Conservation (phyloP, 768 basidiomycete species). For the Leccinum barrowsii region DNA sequence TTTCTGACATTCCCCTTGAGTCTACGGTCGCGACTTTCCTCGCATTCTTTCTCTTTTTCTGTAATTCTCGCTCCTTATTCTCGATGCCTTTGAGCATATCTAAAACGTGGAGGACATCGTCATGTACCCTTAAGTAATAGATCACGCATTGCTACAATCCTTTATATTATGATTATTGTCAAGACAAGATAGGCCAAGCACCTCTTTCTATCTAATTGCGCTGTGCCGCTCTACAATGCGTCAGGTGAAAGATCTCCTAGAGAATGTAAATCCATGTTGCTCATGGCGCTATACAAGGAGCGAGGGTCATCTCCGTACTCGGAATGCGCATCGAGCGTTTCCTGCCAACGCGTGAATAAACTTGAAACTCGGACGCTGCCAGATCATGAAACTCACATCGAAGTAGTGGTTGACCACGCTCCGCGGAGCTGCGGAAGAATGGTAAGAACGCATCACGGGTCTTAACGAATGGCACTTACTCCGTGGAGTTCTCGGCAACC, state of each 20-base stretch:
- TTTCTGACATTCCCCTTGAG: constrained; percentile 18
- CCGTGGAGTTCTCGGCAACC: constrained; percentile 90
- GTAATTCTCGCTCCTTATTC: constrained; percentile 13
- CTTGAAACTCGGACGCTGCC: neutral
- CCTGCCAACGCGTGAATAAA: constrained; percentile 39
- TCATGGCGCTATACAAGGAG: constrained; percentile 60
- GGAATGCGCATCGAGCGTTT: constrained; percentile 68
- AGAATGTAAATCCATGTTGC: constrained; percentile 50
- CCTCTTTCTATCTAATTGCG: neutral
- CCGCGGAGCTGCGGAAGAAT: constrained; percentile 62
- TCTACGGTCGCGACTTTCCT: neutral
- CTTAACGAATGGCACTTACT: constrained; percentile 50
- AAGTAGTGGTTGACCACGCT: constrained; percentile 90
- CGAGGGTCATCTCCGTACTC: constrained; percentile 71
- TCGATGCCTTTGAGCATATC: constrained; percentile 22
- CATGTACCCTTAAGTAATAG: constrained; percentile 35
- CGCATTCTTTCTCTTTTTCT: constrained; percentile 9
- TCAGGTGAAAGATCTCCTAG: constrained; percentile 71
- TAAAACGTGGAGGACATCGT: constrained; percentile 34
- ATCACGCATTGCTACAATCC: constrained; percentile 34
- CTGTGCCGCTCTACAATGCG: constrained; percentile 43
- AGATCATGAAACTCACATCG: constrained; percentile 54
- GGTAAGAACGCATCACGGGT: constrained; percentile 1
- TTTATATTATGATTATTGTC: constrained; percentile 27
- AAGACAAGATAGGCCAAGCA: neutral